Base-by-base conservation (phyloP, 2,329 filamentous ascomycete species). In the Sporothrix euskadiensis region DNA sequence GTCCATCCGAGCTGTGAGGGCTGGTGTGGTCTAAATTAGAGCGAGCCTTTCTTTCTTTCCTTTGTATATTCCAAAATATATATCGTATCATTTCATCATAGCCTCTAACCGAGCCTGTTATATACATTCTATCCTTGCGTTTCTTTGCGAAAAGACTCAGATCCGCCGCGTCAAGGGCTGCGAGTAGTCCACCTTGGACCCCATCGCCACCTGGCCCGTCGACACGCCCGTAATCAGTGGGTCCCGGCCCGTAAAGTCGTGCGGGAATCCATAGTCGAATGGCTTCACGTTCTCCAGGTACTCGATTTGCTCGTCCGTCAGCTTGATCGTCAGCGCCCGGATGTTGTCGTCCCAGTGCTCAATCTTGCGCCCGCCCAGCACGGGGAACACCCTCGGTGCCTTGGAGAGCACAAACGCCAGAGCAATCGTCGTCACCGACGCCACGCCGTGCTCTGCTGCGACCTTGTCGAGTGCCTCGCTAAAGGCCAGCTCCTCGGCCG, bases 401-500 rank as follows among this genome's bases (percentile, higher is more conserved):
- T 88, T 89, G 75, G 82, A 79, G 77, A 83, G 79, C 14, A 88
- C 82, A 74, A 88, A 88, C 6, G 86, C 85, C 69, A 88, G 79
- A 0, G 86, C 86, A 47, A 92, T 82, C 52, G 86, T 86, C 4
- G 89, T 91, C 68, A 92, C 84, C 44, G 85, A 82, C 1, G 77
- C 88, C 71, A 85, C 82, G 1, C 86, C 85, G 76, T 90, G 87
- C 74, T 85, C 83, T 26, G 8, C 84, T 83, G 0, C 89, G 8
- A 92, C 85, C 76, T 88, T 84, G 35, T 87, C 89, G 0, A 94
- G 83, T 0, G 88, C 88, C 39, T 83, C 84, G 69, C 86, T 88
- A 47, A 89, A 83, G 71, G 84, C 84, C 7, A 79, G 80, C 73
- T 88, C 86, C 0, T 86, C 82, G 39, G 87, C 85, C 3, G 82